Conservation (phyloP, 2,329 filamentous ascomycete species). For the Colletotrichum karsti region DNA sequence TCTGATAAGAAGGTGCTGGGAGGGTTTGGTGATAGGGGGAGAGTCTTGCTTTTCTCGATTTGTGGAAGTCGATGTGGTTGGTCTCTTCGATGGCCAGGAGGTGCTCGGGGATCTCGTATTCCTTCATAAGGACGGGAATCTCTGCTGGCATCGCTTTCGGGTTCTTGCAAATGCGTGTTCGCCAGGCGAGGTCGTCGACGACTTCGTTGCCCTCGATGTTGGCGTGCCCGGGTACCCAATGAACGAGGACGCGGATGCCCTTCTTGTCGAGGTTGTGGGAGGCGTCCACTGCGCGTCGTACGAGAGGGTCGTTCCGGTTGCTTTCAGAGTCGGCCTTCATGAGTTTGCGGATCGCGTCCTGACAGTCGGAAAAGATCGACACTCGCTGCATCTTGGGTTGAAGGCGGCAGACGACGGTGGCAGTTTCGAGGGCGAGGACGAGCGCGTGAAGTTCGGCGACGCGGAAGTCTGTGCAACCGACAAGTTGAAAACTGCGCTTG, state of each 20-base stretch:
- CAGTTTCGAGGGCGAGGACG: neutral
- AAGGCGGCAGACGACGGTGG: neutral
- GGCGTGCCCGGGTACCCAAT: slow-evolving; percentile 14
- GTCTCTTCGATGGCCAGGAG: too few relatives aligned
- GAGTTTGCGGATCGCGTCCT: neutral
- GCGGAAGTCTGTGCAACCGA: neutral
- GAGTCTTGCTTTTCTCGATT: too few relatives aligned
- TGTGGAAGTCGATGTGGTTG: too few relatives aligned
- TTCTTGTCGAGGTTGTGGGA: neutral
- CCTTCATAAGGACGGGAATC: too few relatives aligned
- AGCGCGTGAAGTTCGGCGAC: slow-evolving; percentile 5
- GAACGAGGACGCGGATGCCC: neutral
- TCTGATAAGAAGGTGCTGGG: too few relatives aligned
- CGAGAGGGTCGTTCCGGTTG: neutral
- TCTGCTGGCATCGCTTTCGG: too few relatives aligned
- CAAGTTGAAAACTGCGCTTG: neutral
- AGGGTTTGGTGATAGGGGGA: too few relatives aligned
- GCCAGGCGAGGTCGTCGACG: neutral
- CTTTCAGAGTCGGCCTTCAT: neutral
- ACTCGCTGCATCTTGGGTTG: neutral
- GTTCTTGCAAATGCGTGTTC: too few relatives aligned
- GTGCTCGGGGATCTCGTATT: too few relatives aligned
- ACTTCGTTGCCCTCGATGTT: slow-evolving; percentile 6
- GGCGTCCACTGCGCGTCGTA: slow-evolving; percentile 4
- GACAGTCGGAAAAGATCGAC: slow-evolving; percentile 9